Base-by-base conservation (phyloP, 1,284 basidiomycete genomes). In the Kwoniella shivajii region DNA sequence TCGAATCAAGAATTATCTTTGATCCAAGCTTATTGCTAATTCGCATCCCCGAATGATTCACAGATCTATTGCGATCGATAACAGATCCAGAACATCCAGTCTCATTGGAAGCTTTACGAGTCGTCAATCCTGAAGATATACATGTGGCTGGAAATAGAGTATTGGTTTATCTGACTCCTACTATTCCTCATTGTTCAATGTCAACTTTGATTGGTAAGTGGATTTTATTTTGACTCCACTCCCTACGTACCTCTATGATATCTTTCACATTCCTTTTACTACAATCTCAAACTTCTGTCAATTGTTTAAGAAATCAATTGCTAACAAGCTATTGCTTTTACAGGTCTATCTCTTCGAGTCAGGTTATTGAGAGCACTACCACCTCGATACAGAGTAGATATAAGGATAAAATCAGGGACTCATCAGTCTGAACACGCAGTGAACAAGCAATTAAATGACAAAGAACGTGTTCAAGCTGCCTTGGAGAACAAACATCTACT, bases 361-460 rank as follows among this genome's bases (percentile, higher is more conserved):
- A 84, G 95, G 22, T 82, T 99, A 10, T 80, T 98, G 54, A 85
- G 96, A 36, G 88, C 92, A 48, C 84, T 99, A 11, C 96, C 96
- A 1, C 84, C 86, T 50, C 85, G 93, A 27, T 99, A 91, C 83
- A 95, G 98, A 74, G 86, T 99, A 26, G 93, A 98, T 77, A 92
- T 99, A 57, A 84, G 85, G 38, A 87, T 99, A 46, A 92, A 94
- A 70, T 87, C 89, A 34, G 95, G 95, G 3, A 95, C 92, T 0
- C 96, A 99, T 80, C 91, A 97, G 77, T 92, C 89, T 71, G 95
- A 97, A 74, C 84, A 88, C 61, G 88, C 92, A 50, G 94, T 98
- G 31, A 99, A 99, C 81, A 99, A 98, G 78, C 95, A 99, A 74
- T 82, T 99, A 44, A 98, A 99, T 72, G 95, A 99, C 80, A 99